phyloP scores from a whole-genome alignment of 768 basidiomycete species.

The Auriculariales sp. region DNA sequence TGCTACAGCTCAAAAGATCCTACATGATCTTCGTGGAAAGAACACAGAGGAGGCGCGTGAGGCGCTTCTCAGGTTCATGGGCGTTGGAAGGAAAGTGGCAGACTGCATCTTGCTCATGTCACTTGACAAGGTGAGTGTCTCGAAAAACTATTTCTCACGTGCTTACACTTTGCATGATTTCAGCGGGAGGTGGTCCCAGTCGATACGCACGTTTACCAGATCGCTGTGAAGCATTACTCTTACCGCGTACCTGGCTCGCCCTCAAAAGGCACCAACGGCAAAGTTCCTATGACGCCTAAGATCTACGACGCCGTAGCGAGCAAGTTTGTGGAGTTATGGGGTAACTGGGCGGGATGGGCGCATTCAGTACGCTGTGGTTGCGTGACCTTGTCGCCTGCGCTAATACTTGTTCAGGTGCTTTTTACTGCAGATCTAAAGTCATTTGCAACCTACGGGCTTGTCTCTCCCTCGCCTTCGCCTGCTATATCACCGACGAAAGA shows the following conservation, averaged over 20 bases:
- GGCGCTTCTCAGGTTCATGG: constrained; percentile 67
- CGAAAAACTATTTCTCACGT: background rate
- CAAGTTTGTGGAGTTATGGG: constrained; percentile 57
- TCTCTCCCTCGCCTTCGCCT: constrained; percentile 5
- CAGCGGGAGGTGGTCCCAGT: constrained; percentile 83
- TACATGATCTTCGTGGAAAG: constrained; percentile 33
- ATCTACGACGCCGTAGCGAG: constrained; percentile 59
- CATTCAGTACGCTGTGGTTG: constrained; percentile 44
- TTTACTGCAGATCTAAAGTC: constrained; percentile 63
- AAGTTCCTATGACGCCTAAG: constrained; percentile 46
- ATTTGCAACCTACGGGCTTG: constrained; percentile 45
- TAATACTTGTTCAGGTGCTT: constrained; percentile 34
- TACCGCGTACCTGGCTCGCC: constrained; percentile 29
- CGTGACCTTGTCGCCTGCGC: background rate
- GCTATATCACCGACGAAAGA: background rate
- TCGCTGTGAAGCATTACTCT: constrained; percentile 68
- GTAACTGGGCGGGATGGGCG: constrained; percentile 79
- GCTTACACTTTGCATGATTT: background rate
- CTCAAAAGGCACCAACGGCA: constrained; percentile 25
- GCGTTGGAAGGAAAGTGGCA: constrained; percentile 93
- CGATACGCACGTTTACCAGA: constrained; percentile 90
- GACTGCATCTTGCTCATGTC: constrained; percentile 92
- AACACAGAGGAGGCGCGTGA: constrained; percentile 48
- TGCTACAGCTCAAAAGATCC: constrained; percentile 48
- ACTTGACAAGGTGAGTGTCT: constrained; percentile 55